Evolutionary conservation across 1,284 basidiomycete genomes (phyloP), one percentile per base, ranked within the genome.

Genomic region (Ceratobasidium papillatum): DNA sequence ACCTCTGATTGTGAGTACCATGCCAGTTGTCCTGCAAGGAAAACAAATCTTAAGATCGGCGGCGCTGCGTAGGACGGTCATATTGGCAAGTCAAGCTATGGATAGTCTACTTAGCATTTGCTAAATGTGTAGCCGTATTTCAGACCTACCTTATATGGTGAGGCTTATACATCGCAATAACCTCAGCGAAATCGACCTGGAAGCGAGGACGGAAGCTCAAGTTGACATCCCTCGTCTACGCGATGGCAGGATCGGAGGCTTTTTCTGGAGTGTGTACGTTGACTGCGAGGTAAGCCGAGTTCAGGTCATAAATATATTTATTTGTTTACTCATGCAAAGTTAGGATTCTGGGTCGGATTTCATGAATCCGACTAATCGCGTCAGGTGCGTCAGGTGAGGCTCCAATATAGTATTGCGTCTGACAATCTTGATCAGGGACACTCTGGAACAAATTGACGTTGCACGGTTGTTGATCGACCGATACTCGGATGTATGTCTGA

Each of bases 381-480:
- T 95, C 45, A 87, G 93, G 92, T 92, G 32, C 64, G 81, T 43
- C 11, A 19, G 8, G 19, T 32, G n/a, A 19, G 19, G 30, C 11
- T 25, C n/a, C 12, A 19, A 25, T 12, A 22, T 4, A 47, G 22
- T 11, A 0, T 22, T 19, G 27, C 49, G 19, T 36, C 38, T 25
- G 11, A 61, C 19, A 17, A n/a, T 51, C 17, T n/a, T 19, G 54
- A 19, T 5, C 32, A 91, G 94, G 78, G 95, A 97, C 80, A 96
- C 95, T 0, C 85, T 98, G 17, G 96, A 98, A 81, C 95, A 97
- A 81, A 95, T 98, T 75, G 96, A 98, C 79, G 87, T 96, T 5
- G 86, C 94, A 1, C 88, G 86, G 78, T 84, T 90, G 52, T 81
- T 97, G 43, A 94, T 98, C 68, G 85, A 87, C n/a, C 89, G 92